Base-by-base conservation (phyloP, 2,329 filamentous ascomycete species). In the Dryadomyces quercus-mongolicae region DNA sequence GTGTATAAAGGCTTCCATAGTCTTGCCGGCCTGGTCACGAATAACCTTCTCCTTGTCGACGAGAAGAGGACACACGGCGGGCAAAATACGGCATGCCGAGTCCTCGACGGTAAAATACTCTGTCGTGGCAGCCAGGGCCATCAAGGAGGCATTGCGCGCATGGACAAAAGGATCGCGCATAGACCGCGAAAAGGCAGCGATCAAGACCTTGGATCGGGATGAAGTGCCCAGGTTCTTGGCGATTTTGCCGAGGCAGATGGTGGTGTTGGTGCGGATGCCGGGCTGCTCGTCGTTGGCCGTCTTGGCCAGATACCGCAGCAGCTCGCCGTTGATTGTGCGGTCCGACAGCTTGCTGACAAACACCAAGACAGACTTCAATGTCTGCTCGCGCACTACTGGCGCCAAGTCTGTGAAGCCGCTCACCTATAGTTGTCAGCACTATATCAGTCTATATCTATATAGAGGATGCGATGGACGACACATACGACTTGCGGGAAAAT, bases 221-320 rank as follows among this genome's bases (percentile, higher is more conserved):
- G 87, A 76, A 1, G 79, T 74, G 1, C 89, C 88, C 1, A 98
- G 74, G 62, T 95, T 86, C 62, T 89, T 91, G 15, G 93, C 91
- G 61, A 98, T 96, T 65, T 96, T 97, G 21, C 93, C 93, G 0
- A 98, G 72, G 65, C 92, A 97, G 54, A 98, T 98, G 1, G 93
- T 98, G 0, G 93, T 98, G 66, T 98, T 98, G 9, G 93, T 98
- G 58, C 93, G 82, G 60, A 98, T 98, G 0, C 93, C 93, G 1
- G 93, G 90, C 64, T 98, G 92, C 62, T 97, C 93, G 59, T 98
- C 93, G 62, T 97, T 98, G 48, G 93, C 90, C 1, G 92, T 96
- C 67, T 95, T 96, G 46, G 93, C 93, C 31, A 98, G 77, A 64
- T 95, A 86, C 62, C 86, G 87, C 21, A 98, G 73, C 12, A 98